A percentile compares a stretch with the other conserved stretches of the same genome.
phyloP scores from a whole-genome alignment of 2,329 filamentous ascomycete genomes.

The Venturia asperata region DNA sequence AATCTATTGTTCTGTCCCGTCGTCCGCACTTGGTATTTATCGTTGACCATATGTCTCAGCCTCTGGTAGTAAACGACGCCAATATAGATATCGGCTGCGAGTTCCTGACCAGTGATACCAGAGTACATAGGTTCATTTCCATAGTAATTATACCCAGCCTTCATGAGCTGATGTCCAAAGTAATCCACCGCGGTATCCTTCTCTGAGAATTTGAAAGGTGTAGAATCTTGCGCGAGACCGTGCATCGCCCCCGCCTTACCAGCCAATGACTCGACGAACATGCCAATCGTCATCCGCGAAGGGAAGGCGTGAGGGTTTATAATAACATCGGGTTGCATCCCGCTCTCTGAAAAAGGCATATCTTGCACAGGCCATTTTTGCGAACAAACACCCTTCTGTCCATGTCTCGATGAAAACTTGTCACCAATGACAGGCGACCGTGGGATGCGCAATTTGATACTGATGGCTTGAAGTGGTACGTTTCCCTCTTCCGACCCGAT shows the following conservation, averaged over 20 bases:
- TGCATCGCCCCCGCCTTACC: conserved; percentile 93
- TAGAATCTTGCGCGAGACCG: conserved; percentile 91
- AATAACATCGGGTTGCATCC: conserved; percentile 94
- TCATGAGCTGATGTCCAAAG: conserved; percentile 91
- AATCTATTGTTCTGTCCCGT: conserved; percentile 85
- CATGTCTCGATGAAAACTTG: conserved; percentile 98
- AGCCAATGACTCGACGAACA: conserved; percentile 96
- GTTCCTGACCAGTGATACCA: conserved; percentile 89
- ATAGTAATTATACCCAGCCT: conserved; percentile 95
- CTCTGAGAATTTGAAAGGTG: conserved; percentile 91
- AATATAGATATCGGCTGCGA: conserved; percentile 91
- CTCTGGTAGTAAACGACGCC: conserved; percentile 98
- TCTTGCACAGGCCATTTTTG: conserved; percentile 92
- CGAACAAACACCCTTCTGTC: conserved; percentile 93
- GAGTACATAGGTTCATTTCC: conserved; percentile 99
- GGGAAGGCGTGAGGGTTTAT: conserved; percentile 99
- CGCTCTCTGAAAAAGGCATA: conserved; percentile 94
- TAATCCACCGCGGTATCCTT: conserved; percentile 86
- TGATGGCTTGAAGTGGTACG: conserved; percentile 79
- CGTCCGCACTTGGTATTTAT: conserved; percentile 97
- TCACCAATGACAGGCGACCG: conserved; percentile 90
- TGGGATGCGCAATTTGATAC: conserved; percentile 87
- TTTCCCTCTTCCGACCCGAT: conserved; percentile 77
- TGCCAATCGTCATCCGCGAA: conserved; percentile 98
- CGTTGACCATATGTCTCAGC: conserved; percentile 98